These are phyloP conservation scores for Candida tibetensis DNA, from an alignment of 805 yeast species.

Conservation along the genomic window DNA sequence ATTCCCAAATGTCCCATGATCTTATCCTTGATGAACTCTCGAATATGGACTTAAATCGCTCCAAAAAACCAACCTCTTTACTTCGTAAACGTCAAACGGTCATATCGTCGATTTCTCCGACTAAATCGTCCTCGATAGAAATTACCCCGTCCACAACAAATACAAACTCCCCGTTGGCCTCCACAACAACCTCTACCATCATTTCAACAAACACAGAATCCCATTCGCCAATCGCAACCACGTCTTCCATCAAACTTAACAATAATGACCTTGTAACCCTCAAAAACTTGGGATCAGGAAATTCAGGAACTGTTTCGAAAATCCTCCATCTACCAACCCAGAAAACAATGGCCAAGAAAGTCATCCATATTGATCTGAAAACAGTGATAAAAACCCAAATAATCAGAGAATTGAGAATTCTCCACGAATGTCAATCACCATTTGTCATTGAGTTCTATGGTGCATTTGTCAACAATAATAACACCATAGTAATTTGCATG, in stretches of 20 bases:
- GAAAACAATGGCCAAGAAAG: constrained; percentile 85
- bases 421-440: constrained; percentile 85
- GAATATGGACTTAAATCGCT: constrained; percentile 15
- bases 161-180: constrained; percentile 8
- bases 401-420: constrained; percentile 79
- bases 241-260: constrained; percentile 28
- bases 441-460: constrained; percentile 90
- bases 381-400: constrained; percentile 78
- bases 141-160: constrained; percentile 5
- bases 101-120: constrained; percentile 42
- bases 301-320: constrained; percentile 88
- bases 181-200: background rate
- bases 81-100: constrained; percentile 39
- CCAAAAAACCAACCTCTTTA: constrained; percentile 5
- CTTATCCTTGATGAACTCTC: constrained; percentile 27
- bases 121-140: constrained; percentile 23
- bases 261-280: constrained; percentile 69
- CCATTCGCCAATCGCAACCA: constrained; percentile 34
- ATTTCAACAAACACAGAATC: constrained; percentile 3
- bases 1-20: constrained; percentile 19
- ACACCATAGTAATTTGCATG: constrained; percentile 87
- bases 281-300: constrained; percentile 85
- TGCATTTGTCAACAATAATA: constrained; percentile 62
- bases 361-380: constrained; percentile 81
- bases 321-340: constrained; percentile 88